phyloP scores from a whole-genome alignment of 2,329 filamentous ascomycete genomes.

The Grosmannia serpens region DNA sequence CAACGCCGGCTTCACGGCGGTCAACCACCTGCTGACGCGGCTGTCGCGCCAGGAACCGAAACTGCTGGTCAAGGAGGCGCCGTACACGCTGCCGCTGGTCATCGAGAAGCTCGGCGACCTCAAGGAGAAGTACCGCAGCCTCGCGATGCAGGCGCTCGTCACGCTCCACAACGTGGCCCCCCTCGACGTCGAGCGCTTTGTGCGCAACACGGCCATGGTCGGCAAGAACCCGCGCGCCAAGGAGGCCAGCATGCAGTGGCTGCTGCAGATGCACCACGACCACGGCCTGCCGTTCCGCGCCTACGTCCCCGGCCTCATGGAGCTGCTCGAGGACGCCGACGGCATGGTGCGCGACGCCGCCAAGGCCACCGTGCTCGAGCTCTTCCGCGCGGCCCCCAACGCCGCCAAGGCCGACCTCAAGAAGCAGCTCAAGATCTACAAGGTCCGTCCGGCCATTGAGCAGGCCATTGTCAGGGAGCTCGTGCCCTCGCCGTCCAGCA shows the following conservation, averaged over 20 bases:
- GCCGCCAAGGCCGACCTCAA: constrained; percentile 82
- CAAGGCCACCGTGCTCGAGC: constrained; percentile 71
- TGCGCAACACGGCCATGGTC: constrained; percentile 66
- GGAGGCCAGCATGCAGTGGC: constrained; percentile 75
- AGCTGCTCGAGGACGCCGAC: constrained; percentile 82
- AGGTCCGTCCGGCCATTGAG: constrained; percentile 78
- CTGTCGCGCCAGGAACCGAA: constrained; percentile 76
- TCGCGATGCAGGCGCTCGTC: constrained; percentile 63
- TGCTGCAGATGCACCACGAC: constrained; percentile 76
- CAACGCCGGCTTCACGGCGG: constrained; percentile 74
- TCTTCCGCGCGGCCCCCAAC: constrained; percentile 74
- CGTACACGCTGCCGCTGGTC: constrained; percentile 60
- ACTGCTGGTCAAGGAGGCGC: constrained; percentile 56
- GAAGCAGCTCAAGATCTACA: constrained; percentile 70
- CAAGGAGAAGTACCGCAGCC: constrained; percentile 70
- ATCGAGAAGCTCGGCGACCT: constrained; percentile 78
- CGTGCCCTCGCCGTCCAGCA: constrained; percentile 30
- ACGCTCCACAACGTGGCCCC: constrained; percentile 64
- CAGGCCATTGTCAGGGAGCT: constrained; percentile 69
- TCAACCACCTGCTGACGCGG: constrained; percentile 79
- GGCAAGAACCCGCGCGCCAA: constrained; percentile 77
- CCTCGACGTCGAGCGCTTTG: constrained; percentile 64
- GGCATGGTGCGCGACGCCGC: constrained; percentile 76
- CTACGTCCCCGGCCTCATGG: constrained; percentile 75
- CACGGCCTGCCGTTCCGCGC: constrained; percentile 68